Conservation (phyloP, 768 basidiomycete genomes). For the Boletus rubescentipes region DNA sequence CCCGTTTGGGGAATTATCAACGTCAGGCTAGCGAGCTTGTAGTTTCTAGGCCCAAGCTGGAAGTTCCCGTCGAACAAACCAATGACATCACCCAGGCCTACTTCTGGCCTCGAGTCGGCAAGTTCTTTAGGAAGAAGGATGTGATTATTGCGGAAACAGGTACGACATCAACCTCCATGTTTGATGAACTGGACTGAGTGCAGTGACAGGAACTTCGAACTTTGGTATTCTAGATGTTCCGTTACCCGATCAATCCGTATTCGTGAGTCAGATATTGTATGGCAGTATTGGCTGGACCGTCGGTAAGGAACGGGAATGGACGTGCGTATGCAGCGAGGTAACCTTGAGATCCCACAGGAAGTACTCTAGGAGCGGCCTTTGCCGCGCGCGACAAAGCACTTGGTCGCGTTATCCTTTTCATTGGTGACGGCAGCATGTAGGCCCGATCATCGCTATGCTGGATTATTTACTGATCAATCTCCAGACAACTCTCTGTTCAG, state of each 20-base stretch:
- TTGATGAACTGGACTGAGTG: neutral
- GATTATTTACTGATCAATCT: slow-evolving; percentile 6
- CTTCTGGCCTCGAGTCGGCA: slow-evolving; percentile 79
- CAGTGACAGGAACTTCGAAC: slow-evolving; percentile 58
- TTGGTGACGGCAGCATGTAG: slow-evolving; percentile 82
- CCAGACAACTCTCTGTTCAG: slow-evolving; percentile 75
- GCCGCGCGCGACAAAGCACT: slow-evolving; percentile 66
- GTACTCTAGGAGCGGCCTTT: slow-evolving; percentile 74
- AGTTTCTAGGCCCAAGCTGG: slow-evolving; percentile 43
- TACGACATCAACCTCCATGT: slow-evolving; percentile 11
- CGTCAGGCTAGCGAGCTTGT: slow-evolving; percentile 39
- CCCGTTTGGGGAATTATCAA: slow-evolving; percentile 46
- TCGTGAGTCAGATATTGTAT: slow-evolving; percentile 81
- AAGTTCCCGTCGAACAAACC: slow-evolving; percentile 50
- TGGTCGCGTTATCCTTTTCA: slow-evolving; percentile 75
- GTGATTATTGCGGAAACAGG: slow-evolving; percentile 90
- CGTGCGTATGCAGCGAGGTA: neutral
- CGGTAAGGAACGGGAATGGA: slow-evolving; percentile 41
- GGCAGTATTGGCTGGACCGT: slow-evolving; percentile 92
- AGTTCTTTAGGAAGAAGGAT: slow-evolving; percentile 71
- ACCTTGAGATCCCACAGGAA: slow-evolving; percentile 36
- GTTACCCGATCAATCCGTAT: slow-evolving; percentile 65
- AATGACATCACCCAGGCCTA: slow-evolving; percentile 70
- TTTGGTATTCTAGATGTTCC: slow-evolving; percentile 86
- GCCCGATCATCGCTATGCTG: slow-evolving; percentile 22